Base-by-base conservation (phyloP, 805 yeast genomes). In the Candida maltosa region DNA sequence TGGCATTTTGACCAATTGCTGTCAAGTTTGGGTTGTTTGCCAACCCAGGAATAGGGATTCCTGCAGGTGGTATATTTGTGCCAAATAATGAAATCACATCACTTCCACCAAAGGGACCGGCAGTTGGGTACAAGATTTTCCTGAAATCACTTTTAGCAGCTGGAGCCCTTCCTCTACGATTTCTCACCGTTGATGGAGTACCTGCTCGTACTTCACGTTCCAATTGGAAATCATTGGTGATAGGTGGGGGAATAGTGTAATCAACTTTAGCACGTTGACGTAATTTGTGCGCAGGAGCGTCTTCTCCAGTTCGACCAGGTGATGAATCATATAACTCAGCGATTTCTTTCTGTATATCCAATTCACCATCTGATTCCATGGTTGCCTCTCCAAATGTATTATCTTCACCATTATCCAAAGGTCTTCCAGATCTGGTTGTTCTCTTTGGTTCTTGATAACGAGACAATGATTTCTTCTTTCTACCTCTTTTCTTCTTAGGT, bases 101-200 rank as follows among this genome's bases (percentile, higher is more conserved):
- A 41, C 91, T 82, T 16, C 98, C 98, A 19, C 98, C 98, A 68
- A 91, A 91, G 2, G 98, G 98, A 0, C 98, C 98, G 11, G 88
- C 87, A 0, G 96, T 91, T 5, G 96, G 95, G 51, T 85, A 89
- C 25, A 93, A 62, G 26, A 95, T 73, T 50, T 88, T 73, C 26
- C 83, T 55, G 36, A 57, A 63, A 27, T 66, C 73, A 18, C 72
- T 75, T 29, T 75, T 76, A 35, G 51, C 52, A 12, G 66, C 54
- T 5, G 61, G 51, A 14, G 69, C 60, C n/a, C 63, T 58, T 26
- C 70, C 57, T 29, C 62, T 47, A 45, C 71, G 65, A 12, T 71
- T 62, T 20, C 61, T 59, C 4, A 36, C 12, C 9, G 32, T 16
- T 6, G 35, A 32, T 2, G 50, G 49, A 0, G 49, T 35, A 12